Percentiles rank a stretch among this genome's conserved stretches.
phyloP scores from a whole-genome alignment of 2,329 filamentous ascomycete species.

The Plenodomus biglobosus region DNA sequence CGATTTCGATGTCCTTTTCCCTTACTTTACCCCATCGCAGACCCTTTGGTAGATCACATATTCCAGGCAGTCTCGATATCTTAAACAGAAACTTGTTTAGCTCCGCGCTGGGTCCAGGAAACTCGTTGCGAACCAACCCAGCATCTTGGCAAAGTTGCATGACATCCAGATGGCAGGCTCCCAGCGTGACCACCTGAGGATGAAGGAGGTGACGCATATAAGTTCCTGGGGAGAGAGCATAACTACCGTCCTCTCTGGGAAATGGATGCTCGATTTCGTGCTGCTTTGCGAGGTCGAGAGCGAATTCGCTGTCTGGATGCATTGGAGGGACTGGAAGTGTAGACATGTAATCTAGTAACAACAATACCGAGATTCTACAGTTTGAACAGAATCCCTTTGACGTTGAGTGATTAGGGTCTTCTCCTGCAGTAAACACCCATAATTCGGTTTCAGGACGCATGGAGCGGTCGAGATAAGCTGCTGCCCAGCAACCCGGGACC shows the following conservation, averaged over 20 bases:
- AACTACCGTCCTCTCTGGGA: slow-evolving; percentile 20
- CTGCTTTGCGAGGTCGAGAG: slow-evolving; percentile 31
- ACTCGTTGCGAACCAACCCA: slow-evolving; percentile 30
- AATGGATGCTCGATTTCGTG: slow-evolving; percentile 32
- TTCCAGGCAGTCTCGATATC: slow-evolving; percentile 50
- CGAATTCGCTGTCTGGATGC: slow-evolving; percentile 25
- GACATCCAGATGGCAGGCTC: slow-evolving; percentile 45
- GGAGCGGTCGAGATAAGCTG: slow-evolving; percentile 63
- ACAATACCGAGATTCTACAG: slow-evolving; percentile 36
- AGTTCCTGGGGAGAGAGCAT: slow-evolving; percentile 19
- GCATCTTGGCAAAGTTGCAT: slow-evolving; percentile 24
- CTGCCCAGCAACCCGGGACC: slow-evolving; percentile 52
- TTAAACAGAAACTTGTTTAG: slow-evolving; percentile 62
- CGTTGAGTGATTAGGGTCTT: slow-evolving; percentile 24
- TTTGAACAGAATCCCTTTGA: slow-evolving; percentile 20
- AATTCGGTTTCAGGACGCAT: slow-evolving; percentile 64
- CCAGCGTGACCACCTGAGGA: slow-evolving; percentile 48
- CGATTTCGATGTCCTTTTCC: slow-evolving; percentile 58
- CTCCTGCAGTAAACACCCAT: slow-evolving; percentile 57
- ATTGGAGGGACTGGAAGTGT: slow-evolving; percentile 31
- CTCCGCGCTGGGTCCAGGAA: slow-evolving; percentile 33
- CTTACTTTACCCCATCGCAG: slow-evolving; percentile 59
- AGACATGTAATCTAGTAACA: slow-evolving; percentile 32
- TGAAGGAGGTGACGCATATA: slow-evolving; percentile 39
- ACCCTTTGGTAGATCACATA: slow-evolving; percentile 47